Percentiles rank a stretch among this genome's conserved stretches.
phyloP scores from a whole-genome alignment of 805 yeast species.

The Myxozyma lipomycoides region DNA sequence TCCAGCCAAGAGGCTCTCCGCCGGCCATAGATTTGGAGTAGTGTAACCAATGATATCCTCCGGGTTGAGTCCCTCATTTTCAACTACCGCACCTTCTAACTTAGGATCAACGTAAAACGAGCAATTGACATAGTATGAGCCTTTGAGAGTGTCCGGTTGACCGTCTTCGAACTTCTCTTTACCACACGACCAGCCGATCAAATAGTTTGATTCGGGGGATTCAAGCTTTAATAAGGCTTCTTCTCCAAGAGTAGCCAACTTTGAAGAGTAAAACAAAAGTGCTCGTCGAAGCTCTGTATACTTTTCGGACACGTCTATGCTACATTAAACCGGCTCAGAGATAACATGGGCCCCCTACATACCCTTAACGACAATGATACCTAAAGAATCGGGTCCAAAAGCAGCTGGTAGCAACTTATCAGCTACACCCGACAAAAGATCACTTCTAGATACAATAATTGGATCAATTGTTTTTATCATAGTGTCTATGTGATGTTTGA shows the following conservation, averaged over 20 bases:
- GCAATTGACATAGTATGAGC: conserved; percentile 58
- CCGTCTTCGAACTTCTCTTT: conserved; percentile 48
- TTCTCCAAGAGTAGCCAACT: conserved; percentile 31
- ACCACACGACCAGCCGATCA: conserved; percentile 61
- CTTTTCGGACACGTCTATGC: conserved; percentile 38
- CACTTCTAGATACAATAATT: conserved; percentile 6
- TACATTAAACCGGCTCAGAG: no score
- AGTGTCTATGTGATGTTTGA: neutral
- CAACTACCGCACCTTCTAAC: conserved; percentile 46
- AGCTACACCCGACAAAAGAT: conserved; percentile 33
- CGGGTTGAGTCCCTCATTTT: conserved; percentile 33
- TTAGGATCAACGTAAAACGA: conserved; percentile 46
- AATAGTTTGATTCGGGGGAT: conserved; percentile 48
- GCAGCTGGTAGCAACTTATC: conserved; percentile 42
- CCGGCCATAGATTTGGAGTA: conserved; percentile 53
- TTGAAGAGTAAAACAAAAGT: conserved; percentile 42
- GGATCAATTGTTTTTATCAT: conserved; percentile 7
- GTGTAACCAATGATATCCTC: conserved; percentile 45
- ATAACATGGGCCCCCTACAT: no score
- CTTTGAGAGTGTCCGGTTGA: conserved; percentile 49
- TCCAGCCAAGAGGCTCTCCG: conserved; percentile 29
- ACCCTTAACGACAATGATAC: conserved; percentile 47
- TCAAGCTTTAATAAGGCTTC: conserved; percentile 38
- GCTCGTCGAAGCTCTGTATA: conserved; percentile 42
- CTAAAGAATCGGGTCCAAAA: conserved; percentile 55